Evolutionary conservation across 495 filamentous ascomycete genomes (phyloP).

Genomic region (Margaritispora aquatica): DNA sequence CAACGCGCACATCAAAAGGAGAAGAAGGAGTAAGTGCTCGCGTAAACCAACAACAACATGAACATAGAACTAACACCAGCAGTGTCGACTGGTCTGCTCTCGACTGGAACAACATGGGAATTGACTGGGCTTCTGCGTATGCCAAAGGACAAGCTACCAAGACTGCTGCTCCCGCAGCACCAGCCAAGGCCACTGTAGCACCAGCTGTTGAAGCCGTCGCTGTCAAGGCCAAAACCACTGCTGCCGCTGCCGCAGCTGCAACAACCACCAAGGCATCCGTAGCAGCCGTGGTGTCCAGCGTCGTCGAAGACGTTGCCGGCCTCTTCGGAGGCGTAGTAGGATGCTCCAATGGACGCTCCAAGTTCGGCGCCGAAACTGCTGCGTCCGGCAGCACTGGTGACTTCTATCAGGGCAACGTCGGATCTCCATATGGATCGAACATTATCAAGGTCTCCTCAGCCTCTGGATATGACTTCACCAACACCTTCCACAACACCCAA

Average conservation of each 20-base stretch:
- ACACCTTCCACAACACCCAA: slow-evolving; percentile 37
- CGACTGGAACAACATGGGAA: slow-evolving; percentile 21
- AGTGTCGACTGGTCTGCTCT: slow-evolving; percentile 18
- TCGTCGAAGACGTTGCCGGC: background rate
- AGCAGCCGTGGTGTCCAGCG: background rate
- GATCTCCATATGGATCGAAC: slow-evolving; percentile 48
- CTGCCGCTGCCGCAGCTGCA: background rate
- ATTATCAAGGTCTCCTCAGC: slow-evolving; percentile 37
- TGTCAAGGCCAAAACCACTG: background rate
- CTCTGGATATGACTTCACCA: slow-evolving; percentile 39
- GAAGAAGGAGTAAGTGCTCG: slow-evolving; percentile 19
- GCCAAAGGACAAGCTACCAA: slow-evolving; percentile 10
- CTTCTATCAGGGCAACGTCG: slow-evolving; percentile 41
- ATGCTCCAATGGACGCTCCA: slow-evolving; percentile 2
- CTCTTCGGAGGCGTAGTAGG: slow-evolving; percentile 14
- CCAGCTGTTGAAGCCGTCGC: background rate
- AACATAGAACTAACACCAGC: background rate
- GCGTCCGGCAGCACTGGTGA: slow-evolving; percentile 25
- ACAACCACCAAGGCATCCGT: background rate
- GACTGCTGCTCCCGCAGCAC: background rate
- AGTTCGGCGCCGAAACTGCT: slow-evolving; percentile 7
- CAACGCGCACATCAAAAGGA: slow-evolving; percentile 9
- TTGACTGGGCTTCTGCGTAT: slow-evolving; percentile 22
- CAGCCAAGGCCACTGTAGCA: background rate
- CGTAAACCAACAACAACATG: background rate